Percentiles rank a stretch among this genome's conserved stretches.
Evolutionary conservation across 805 yeast species (phyloP).

Genomic region (Brettanomyces naardenensis): DNA sequence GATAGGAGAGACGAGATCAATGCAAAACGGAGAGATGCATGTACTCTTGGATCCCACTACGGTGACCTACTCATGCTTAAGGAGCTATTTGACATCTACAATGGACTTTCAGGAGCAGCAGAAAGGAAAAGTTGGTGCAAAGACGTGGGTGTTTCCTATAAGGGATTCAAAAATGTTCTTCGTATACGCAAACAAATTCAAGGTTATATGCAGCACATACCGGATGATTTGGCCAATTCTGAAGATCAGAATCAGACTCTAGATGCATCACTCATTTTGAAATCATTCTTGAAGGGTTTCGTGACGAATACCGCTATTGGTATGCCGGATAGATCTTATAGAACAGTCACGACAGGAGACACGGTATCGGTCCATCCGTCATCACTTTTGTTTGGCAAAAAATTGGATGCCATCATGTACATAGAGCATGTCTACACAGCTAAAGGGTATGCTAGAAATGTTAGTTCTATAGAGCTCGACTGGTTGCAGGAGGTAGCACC

Average conservation of each 20-base stretch:
- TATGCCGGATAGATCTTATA: slow-evolving; percentile 86
- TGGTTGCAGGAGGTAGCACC: slow-evolving; percentile 87
- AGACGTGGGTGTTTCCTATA: slow-evolving; percentile 63
- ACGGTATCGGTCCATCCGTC: slow-evolving; percentile 86
- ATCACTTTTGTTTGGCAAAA: slow-evolving; percentile 74
- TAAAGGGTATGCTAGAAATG: slow-evolving; percentile 86
- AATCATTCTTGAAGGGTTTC: slow-evolving; percentile 77
- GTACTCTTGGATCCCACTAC: slow-evolving; percentile 60
- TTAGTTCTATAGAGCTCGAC: slow-evolving; percentile 68
- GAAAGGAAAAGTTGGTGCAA: slow-evolving; percentile 81
- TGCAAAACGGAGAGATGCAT: slow-evolving; percentile 58
- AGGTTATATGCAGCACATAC: slow-evolving; percentile 51
- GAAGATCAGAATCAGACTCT: slow-evolving; percentile 26
- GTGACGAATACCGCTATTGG: slow-evolving; percentile 89
- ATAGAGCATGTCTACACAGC: slow-evolving; percentile 90
- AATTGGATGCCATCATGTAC: slow-evolving; percentile 84
- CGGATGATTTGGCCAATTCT: slow-evolving; percentile 19
- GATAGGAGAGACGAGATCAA: slow-evolving; percentile 81
- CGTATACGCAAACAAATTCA: slow-evolving; percentile 70
- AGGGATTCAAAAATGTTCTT: slow-evolving; percentile 72
- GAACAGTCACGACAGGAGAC: slow-evolving; percentile 81
- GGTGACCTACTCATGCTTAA: slow-evolving; percentile 84
- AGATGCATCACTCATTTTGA: slow-evolving; percentile 53
- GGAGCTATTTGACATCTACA: slow-evolving; percentile 59
- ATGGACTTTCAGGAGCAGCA: slow-evolving; percentile 32